Base-by-base conservation (phyloP, 768 basidiomycete genomes). In the Lanmaoa pseudosensibilis region DNA sequence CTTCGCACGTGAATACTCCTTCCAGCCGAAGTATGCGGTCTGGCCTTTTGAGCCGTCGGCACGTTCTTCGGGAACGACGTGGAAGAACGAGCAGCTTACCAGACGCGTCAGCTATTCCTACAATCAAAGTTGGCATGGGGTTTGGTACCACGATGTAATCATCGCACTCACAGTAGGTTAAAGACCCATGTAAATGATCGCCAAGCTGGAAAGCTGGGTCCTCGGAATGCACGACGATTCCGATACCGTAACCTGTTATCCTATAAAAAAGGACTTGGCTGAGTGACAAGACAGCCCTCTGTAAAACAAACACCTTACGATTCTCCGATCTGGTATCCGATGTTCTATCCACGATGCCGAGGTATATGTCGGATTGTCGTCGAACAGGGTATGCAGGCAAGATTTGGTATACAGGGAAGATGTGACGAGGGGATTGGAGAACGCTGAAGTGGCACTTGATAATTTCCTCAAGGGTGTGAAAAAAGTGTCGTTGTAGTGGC, bases 361-460 rank as follows among this genome's bases (percentile, higher is more conserved):
- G 27, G 27, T 30, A 30, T 30, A 30, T 1, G 27, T 8, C 27
- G 27, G 27, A 30, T 30, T 7, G 7, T 1, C 27, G 27, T 30
- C 8, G 27, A 30, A 30, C 27, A 30, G 27, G 27, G 27, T 8
- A 7, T 7, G 27, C 6, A 8, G 7, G 27, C 7, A 30, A 30
- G 7, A 30, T 30, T 30, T 30, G 27, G 27, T 8, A 30, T 75
- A 77, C 57, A 68, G 58, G 12, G 83, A 85, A 55, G 75, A 83
- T 40, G 54, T 81, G 1, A 74, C 66, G 10, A 64, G 67, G 13
- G 83, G 83, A 1, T 61, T 85, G 30, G 79, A 79, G 43, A 66
- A 67, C 4, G 40, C 44, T 5, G 64, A 66, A 10, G 39, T n/a
- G 9, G 54, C 60, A 7, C 46, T 59, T 3, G 41, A 43, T 3